These are phyloP conservation scores for Choiromyces venosus DNA, from an alignment of 495 filamentous ascomycete genomes.

Conservation along the genomic window DNA sequence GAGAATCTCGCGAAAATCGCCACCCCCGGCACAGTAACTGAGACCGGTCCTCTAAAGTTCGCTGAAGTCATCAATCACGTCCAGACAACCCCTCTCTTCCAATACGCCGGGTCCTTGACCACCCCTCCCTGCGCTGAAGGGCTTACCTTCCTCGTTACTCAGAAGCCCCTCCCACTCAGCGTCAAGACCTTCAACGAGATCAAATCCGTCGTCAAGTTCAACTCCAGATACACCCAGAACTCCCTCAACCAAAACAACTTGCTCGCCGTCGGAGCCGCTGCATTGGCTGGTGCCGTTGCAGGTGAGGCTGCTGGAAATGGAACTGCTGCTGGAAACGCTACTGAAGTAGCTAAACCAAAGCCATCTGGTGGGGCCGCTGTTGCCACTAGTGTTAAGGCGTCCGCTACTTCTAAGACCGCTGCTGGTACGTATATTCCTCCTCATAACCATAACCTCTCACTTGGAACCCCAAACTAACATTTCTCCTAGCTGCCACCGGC, in stretches of 20 bases:
- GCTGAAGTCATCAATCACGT: slow-evolving; percentile 50
- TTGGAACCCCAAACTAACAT: not conserved
- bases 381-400: not conserved
- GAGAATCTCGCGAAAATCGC: slow-evolving; percentile 51
- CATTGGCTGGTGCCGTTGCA: not conserved
- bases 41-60: slow-evolving; percentile 55
- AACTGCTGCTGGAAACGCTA: slow-evolving; percentile 4
- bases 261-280: slow-evolving; percentile 42
- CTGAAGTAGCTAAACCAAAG: not conserved
- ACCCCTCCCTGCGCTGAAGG: slow-evolving; percentile 64
- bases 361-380: not conserved
- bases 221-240: slow-evolving; percentile 60
- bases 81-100: slow-evolving; percentile 49
- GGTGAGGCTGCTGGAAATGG: not conserved
- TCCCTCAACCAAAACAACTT: slow-evolving; percentile 52
- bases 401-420: not conserved
- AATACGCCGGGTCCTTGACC: slow-evolving; percentile 61
- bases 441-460: not conserved
- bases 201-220: slow-evolving; percentile 60
- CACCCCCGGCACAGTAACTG: slow-evolving; percentile 52
- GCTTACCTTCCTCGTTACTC: slow-evolving; percentile 55
- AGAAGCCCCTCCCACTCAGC: slow-evolving; percentile 51
- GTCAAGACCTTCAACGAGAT: slow-evolving; percentile 52
- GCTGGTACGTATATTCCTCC: not conserved
- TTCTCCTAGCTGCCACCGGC: not conserved